Base-by-base conservation (phyloP, 305 asterid species). In the Fraxinus sp. region DNA sequence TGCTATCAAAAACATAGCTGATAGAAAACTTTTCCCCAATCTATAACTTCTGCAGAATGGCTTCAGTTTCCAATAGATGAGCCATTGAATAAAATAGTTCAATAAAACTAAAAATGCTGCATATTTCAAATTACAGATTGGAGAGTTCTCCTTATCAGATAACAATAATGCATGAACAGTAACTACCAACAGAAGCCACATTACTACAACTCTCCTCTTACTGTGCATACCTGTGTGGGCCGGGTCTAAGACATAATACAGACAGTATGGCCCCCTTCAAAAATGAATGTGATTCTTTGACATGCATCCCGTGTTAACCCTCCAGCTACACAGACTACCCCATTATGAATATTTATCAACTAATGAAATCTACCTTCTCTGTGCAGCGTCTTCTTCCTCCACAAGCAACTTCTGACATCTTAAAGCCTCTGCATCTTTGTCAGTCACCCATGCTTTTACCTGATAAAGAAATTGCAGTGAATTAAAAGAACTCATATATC, bases 311-410 rank as follows among this genome's bases (percentile, higher is more conserved):
- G 3, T 8, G 5, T 62, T 22, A 62, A 24, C 72, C 72, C 30
- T 22, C 72, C 33, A 62, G 14, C 26, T 66, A 66, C 74, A 66
- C 37, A 26, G 74, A 66, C 74, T 2, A 26, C 18, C 37, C 36
- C 26, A 71, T 18, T 44, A 66, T 26, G 30, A 72, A 30, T 11
- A 30, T 37, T 71, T 55, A 18, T 80, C 79, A 44, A 24, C 44
- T 79, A 77, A 78, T n/a, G 28, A 57, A 76, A 81, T 73, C 73
- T 78, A 96, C 99, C 97, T 90, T 88, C 87, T 91, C 83, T 92
- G 91, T 84, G 91, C 94, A 79, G 97, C 98, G 85, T 97, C 99
- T 86, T 94, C 99, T 88, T 97, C 99, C 91, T 93, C 99, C 86
- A 94, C 94, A 74, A 97, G 99, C 88, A 94, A 91, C 89, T 93